Base-by-base conservation (phyloP, 2,329 filamentous ascomycete genomes). In the Daldinia sp. region DNA sequence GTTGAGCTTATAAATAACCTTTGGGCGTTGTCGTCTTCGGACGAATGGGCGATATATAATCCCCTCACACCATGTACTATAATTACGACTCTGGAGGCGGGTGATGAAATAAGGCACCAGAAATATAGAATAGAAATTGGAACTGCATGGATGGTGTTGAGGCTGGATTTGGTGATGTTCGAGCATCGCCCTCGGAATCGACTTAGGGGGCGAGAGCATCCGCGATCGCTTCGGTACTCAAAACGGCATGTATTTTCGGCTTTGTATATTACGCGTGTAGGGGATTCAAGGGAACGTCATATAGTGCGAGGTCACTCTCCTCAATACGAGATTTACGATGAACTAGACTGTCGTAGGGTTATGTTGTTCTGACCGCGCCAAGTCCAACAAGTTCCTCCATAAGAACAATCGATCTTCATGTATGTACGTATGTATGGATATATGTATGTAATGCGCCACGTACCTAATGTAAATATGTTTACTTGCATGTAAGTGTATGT, bases 61-160 rank as follows among this genome's bases (percentile, higher is more conserved):
- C 37, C 41, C 51, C 44, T 48, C 63, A 73, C 3, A 42, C 74
- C 76, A 39, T 79, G 77, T 72, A 79, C 78, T 42, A 78, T 76
- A 65, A 78, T 60, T 67, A 61, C 28, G 9, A 56, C 37, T 48
- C 60, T 46, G 63, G 67, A 63, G 58, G 62, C 56, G 60, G 20
- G 50, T 53, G 63, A 62, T 55, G 62, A 39, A 69, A 10, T 64
- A 58, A 64, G 63, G 39, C 59, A 62, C 67, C 42, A 57, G 60
- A 67, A 69, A 46, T 65, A 69, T 69, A 74, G 70, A 73, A 73
- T 73, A 74, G 69, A 68, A 50, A 69, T 67, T 68, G 57, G 68
- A 67, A 64, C 60, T 71, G 73, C 72, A 74, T 74, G 68, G 69
- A 65, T 59, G 74, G 72, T 76, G 72, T 74, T 74, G 63, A 68